Evolutionary conservation across 164 flowering plant genomes (phyloP).

Genomic region (Aristolochia contorta): DNA sequence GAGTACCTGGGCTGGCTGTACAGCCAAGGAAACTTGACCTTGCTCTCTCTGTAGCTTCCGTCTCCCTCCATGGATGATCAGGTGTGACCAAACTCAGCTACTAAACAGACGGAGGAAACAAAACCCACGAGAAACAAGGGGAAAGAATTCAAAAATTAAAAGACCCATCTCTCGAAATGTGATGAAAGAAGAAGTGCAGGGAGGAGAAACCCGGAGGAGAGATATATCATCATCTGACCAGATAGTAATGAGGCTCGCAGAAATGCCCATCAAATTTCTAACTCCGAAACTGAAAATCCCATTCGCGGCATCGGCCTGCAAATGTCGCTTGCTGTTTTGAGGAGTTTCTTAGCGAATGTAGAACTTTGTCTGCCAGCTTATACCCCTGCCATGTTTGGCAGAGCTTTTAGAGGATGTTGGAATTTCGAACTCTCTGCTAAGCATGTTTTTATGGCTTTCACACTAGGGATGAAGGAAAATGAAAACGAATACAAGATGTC

Average conservation of each 20-base stretch:
- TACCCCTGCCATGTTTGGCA: constrained; percentile 8
- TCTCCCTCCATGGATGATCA: constrained; percentile 7
- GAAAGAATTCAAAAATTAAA: too few species aligned
- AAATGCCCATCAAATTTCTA: constrained; percentile 10
- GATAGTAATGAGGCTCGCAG: constrained; percentile 9
- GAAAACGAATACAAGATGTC: too few species aligned
- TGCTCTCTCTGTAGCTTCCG: constrained; percentile 1
- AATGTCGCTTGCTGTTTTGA: constrained; percentile 4
- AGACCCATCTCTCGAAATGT: background rate
- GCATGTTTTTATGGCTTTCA: too few species aligned
- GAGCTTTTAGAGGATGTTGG: constrained; percentile 1
- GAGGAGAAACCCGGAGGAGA: background rate
- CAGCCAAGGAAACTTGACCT: constrained; percentile 1
- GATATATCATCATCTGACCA: constrained; percentile 4
- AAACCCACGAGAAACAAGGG: background rate
- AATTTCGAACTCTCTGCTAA: background rate
- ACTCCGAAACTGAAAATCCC: constrained; percentile 8
- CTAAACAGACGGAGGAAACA: background rate
- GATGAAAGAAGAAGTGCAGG: background rate
- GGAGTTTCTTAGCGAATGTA: constrained; percentile 7
- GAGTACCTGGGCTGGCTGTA: background rate
- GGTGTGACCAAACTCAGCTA: background rate
- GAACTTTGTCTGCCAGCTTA: constrained; percentile 9
- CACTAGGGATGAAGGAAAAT: too few species aligned
- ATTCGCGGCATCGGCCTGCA: constrained; percentile 9